Evolutionary conservation across 306 rosid genomes (phyloP).

Genomic region (Crataegus laevigata): DNA sequence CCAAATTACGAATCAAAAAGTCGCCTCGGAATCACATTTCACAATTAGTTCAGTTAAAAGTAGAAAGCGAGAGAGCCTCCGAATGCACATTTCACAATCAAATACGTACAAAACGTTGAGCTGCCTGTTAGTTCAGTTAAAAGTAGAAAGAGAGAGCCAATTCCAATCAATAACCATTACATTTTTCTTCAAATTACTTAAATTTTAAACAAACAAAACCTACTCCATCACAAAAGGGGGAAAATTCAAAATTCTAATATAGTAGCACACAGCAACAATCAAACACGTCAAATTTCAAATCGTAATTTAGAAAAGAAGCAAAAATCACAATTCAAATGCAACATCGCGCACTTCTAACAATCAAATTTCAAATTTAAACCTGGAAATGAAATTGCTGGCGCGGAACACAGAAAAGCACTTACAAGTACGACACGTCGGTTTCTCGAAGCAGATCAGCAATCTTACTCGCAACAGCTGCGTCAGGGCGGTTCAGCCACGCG

Average conservation of each 20-base stretch:
- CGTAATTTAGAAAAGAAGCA: not conserved
- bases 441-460: conserved; percentile 78
- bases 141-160: not conserved
- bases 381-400: not conserved
- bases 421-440: conserved; percentile 91
- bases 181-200: not conserved
- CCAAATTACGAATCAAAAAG: not conserved
- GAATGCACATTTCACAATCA: not conserved
- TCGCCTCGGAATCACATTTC: not conserved
- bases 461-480: conserved; percentile 55
- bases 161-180: not conserved
- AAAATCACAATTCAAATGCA: conserved; percentile 2
- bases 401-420: conserved; percentile 17
- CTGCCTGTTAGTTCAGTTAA: too few relatives aligned
- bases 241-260: not conserved
- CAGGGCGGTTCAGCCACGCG: conserved; percentile 33
- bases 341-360: conserved; percentile 6
- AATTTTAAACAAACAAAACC: not conserved
- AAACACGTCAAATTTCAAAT: not conserved
- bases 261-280: not conserved
- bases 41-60: not conserved
- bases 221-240: not conserved
- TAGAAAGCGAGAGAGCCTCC: too few relatives aligned
- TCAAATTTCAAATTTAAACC: conserved; percentile 15
- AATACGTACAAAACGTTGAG: not conserved